Evolutionary conservation across 139 green algal species (phyloP), one percentile per base, ranked within the genome.

Genomic region (Pseudopediastrum boryanum): DNA sequence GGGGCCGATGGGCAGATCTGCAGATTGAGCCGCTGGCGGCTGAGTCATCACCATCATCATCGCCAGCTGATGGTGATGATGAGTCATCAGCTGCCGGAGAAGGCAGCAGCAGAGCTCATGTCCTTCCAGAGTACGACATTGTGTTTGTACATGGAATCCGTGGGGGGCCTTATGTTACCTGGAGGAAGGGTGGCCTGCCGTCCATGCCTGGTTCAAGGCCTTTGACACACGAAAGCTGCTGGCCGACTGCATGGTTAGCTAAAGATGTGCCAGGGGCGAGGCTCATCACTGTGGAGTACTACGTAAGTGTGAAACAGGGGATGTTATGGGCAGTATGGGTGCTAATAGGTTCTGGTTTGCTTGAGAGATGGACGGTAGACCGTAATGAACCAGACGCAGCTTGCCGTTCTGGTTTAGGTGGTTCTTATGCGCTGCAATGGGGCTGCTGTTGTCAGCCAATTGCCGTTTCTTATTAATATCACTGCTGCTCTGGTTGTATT

Each of bases 101-200:
- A n/a, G n/a, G n/a, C n/a, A n/a, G n/a, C n/a, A n/a, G n/a, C n/a
- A n/a, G n/a, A n/a, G n/a, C n/a, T n/a, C n/a, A n/a, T n/a, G n/a
- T n/a, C n/a, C 38, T 41, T 0, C 89, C 87, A 4, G 64, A 84
- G 54, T 50, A 95, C 23, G 94, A 97, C 64, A 78, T 98, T 25
- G 92, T 98, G 8, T 98, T 98, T 78, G 83, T 98, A 35, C 94
- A 98, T 75, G 93, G 94, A 86, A 94, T 98, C 61, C 72, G 91
- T 0, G 94, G 94, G 12, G 93, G 94, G 2, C 87, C 93, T 0
- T 98, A 97, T 84, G 89, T 92, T 41, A 95, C 93, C 0, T 98
- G 93, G 93, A 74, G 87, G 8, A 85, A 85, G 58, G 63, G 72
- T 1, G 72, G 50, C 7, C 50, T 65, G 0, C 48, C 63, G 33